Evolutionary conservation across 2,329 filamentous ascomycete genomes (phyloP), one percentile per base, ranked within the genome.

Genomic region (Venturia effusa): DNA sequence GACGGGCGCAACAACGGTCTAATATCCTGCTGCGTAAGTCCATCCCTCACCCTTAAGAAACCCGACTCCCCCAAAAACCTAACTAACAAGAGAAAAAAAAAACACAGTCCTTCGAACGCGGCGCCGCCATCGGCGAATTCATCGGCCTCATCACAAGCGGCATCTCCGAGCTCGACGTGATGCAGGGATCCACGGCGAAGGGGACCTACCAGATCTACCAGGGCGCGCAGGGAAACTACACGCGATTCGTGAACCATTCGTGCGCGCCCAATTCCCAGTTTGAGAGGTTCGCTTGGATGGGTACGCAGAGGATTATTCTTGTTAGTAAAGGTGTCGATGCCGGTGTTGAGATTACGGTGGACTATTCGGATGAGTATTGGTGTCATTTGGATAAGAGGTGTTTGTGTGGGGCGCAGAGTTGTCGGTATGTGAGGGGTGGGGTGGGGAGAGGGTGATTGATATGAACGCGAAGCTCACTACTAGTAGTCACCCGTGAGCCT

Each of bases 321-420:
- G 82, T 85, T 6, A 81, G 79, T 61, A 81, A 81, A 65, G 82
- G 82, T 1, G 77, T 84, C 17, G 74, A 78, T 40, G 79, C 81
- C 3, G 81, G 80, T 0, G 73, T 74, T 7, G 83, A 85, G 70
- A 76, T 85, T 61, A 84, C 82, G 13, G 80, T 84, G 6, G 83
- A 85, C 66, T 84, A 85, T 68, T 83, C 81, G 15, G 79, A 82
- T 68, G 79, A 79, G 64, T 85, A 85, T 68, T 84, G 83, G 82
- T 75, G 77, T 59, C 78, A 81, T 34, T 68, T 84, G 59, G 77
- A 83, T 67, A 84, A 84, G 70, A 74, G 73, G 13, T 84, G 81
- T 69, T 72, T 83, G 0, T 84, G 82, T 68, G 80, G 81, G 4
- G 80, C 83, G 71, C 69, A 73, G 15, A 80, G 79, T 63, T 84